Conservation (phyloP, 331 rosid species). For the Quercus tomentella region DNA sequence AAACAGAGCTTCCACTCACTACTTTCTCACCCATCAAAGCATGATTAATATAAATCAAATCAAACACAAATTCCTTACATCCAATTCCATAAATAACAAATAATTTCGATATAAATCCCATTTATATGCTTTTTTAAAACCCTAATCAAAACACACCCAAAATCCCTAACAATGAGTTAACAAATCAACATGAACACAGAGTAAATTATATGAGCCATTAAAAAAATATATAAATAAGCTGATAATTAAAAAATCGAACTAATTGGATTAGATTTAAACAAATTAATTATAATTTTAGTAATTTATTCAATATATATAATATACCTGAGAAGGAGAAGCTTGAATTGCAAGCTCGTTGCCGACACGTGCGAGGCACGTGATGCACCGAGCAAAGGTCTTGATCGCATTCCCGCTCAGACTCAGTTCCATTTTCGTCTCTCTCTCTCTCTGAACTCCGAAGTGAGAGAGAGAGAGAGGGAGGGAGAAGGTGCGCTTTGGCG, state of each 20-base stretch:
- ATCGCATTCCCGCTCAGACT: constrained; percentile 69
- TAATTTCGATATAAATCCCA: not conserved
- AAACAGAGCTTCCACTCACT: too few relatives aligned
- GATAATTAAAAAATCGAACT: not conserved
- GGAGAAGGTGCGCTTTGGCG: constrained; percentile 28
- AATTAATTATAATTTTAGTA: too few relatives aligned
- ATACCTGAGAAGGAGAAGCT: constrained; percentile 84
- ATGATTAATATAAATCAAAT: too few relatives aligned
- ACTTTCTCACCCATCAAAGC: too few relatives aligned
- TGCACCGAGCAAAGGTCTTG: constrained; percentile 74
- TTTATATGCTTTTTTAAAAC: not conserved
- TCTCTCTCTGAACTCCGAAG: not conserved
- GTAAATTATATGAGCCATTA: too few relatives aligned
- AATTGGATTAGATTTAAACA: not conserved
- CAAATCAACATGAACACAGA: not conserved
- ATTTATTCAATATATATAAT: not conserved
- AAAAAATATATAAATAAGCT: too few relatives aligned
- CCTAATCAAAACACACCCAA: not conserved
- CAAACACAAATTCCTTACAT: not conserved
- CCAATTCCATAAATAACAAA: not conserved
- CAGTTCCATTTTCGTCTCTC: constrained; percentile 47
- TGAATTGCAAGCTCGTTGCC: constrained; percentile 87
- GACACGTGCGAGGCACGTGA: constrained; percentile 85
- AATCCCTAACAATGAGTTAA: not conserved
- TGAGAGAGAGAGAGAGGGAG: not conserved